A percentile compares a stretch with the other conserved stretches of the same genome.
Conservation (phyloP, 2,329 filamentous ascomycete genomes). For the Didymella glomerata region DNA sequence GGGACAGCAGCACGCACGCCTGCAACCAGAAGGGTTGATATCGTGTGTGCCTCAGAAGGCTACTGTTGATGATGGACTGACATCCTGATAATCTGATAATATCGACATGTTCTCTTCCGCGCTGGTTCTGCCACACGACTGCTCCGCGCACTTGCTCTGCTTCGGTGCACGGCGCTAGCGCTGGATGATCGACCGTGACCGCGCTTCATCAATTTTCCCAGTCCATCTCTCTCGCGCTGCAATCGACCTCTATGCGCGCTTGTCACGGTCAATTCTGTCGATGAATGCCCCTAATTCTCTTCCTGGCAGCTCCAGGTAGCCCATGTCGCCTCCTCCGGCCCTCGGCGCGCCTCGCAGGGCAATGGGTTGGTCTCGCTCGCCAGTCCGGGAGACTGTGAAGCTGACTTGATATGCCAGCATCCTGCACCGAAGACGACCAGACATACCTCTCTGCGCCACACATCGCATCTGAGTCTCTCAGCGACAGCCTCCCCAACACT, state of each 20-base stretch:
- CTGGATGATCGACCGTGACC: too few relatives aligned
- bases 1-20: conserved; percentile 1
- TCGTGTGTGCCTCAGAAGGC: background rate
- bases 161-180: conserved; percentile 9
- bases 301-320: conserved; percentile 47
- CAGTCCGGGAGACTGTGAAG: conserved; percentile 1
- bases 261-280: conserved; percentile 30
- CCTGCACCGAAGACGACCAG: conserved; percentile 2
- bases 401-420: conserved; percentile 22
- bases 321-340: conserved; percentile 32
- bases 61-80: background rate
- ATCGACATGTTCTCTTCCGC: too few relatives aligned
- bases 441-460: background rate
- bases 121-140: background rate
- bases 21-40: background rate
- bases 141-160: background rate
- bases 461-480: background rate
- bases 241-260: conserved; percentile 27
- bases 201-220: conserved; percentile 20
- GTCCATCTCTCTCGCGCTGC: conserved; percentile 18
- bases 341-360: conserved; percentile 25
- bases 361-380: conserved; percentile 25
- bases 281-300: conserved; percentile 50
- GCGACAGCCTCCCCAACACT: background rate
- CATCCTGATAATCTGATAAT: background rate